Conservation (phyloP, 116 monocot genomes). For the Trichopus zeylanicus region DNA sequence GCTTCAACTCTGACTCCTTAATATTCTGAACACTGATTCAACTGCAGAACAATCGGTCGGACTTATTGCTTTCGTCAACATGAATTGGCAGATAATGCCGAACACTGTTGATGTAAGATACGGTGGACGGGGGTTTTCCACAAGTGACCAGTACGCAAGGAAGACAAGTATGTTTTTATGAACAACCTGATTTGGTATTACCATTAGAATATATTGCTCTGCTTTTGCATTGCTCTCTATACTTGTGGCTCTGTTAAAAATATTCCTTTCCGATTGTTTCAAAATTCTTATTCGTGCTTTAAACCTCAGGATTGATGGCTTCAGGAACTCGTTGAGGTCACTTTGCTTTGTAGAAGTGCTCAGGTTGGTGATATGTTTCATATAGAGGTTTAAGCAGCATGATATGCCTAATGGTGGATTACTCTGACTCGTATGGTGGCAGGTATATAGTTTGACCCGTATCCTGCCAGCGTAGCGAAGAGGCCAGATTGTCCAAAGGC, state of each 20-base stretch:
- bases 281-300: background rate
- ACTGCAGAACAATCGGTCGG: background rate
- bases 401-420: background rate
- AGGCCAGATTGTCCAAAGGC: too few species aligned
- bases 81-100: slow-evolving; percentile 41
- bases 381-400: background rate
- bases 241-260: background rate
- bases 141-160: slow-evolving; percentile 23
- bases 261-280: background rate
- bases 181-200: background rate
- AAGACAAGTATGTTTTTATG: slow-evolving; percentile 20
- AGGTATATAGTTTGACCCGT: slow-evolving; percentile 77
- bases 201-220: background rate
- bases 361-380: slow-evolving; percentile 37
- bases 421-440: slow-evolving; percentile 9
- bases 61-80: background rate
- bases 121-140: slow-evolving; percentile 54
- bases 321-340: slow-evolving; percentile 50
- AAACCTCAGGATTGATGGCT: slow-evolving; percentile 53
- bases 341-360: slow-evolving; percentile 65
- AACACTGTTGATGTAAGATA: slow-evolving; percentile 68
- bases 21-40: background rate
- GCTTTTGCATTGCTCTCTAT: background rate
- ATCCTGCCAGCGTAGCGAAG: slow-evolving; percentile 69
- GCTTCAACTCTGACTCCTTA: background rate